Percentiles rank a stretch among this genome's conserved stretches.
Evolutionary conservation across 2,329 filamentous ascomycete genomes (phyloP).

Genomic region (Ophiostoma piceae): DNA sequence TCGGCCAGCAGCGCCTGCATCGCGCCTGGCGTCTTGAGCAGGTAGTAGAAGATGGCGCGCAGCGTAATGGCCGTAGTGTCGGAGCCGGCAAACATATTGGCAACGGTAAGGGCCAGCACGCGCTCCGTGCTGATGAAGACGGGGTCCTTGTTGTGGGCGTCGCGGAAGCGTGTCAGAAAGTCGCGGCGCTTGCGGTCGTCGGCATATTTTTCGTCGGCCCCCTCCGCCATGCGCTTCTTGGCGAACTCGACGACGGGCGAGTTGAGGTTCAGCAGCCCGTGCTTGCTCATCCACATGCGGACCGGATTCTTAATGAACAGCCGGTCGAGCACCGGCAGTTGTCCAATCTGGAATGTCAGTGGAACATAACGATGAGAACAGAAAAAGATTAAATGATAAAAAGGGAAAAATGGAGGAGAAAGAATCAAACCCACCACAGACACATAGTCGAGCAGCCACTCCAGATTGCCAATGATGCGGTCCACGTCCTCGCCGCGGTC

Average conservation of each 20-base stretch:
- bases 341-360: not conserved
- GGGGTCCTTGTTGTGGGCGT: not conserved
- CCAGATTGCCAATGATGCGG: not conserved
- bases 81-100: not conserved
- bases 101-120: not conserved
- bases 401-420: too few species aligned
- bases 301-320: not conserved
- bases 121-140: not conserved
- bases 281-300: not conserved
- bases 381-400: too few species aligned
- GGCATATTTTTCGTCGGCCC: too few species aligned
- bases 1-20: not conserved
- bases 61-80: not conserved
- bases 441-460: not conserved
- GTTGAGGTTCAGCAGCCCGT: not conserved
- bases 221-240: not conserved
- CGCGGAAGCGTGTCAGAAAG: not conserved
- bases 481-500: not conserved
- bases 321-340: not conserved
- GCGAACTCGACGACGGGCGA: slow-evolving; percentile 7
- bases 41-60: not conserved
- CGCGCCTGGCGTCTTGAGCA: not conserved
- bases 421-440: not conserved
- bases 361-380: too few species aligned
- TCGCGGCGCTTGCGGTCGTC: not conserved